Evolutionary conservation across 805 yeast species (phyloP), one percentile per base, ranked within the genome.

Genomic region (Candida peoriensis): DNA sequence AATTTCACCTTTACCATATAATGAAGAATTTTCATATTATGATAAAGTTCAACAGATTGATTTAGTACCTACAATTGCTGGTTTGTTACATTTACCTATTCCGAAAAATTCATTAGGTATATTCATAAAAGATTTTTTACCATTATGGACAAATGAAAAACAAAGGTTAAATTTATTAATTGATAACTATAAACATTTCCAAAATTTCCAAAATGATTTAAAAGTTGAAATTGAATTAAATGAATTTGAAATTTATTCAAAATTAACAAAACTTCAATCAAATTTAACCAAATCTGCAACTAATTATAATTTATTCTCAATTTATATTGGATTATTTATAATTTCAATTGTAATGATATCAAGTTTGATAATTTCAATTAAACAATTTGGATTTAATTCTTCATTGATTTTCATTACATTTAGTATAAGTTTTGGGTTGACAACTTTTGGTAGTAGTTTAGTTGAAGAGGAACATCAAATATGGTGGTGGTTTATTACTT

Each of bases 401-500:
- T 19, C 36, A 2, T 5, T 37, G 7, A 48, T 50, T 20, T n/a
- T n/a, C n/a, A 56, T 48, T 14, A 33, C 36, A 37, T 51, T 51
- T 47, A 30, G 63, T 14, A 28, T 68, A 25, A 30, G 64, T 0
- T 68, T 78, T 35, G 72, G 80, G 3, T 24, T 66, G 1, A 68
- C 85, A 1, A 69, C 81, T 44, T 86, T 89, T 61, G 96, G 89
- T 9, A 86, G 94, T 41, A 89, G 96, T 19, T 66, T 89, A 38
- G 82, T 93, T 13, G 98, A 93, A 52, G 98, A 93, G 56, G 98
- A 93, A 53, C 95, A 93, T 53, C 96, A 89, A 53, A 57, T 89
- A 13, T 93, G 98, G 98, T 93, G 95, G 85, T 83, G 86, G 78
- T 61, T 72, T 16, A 54, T 45, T 5, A 44, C 50, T 1, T 29